These are phyloP conservation scores for Ophiostoma sp. DNA, from an alignment of 2,329 filamentous ascomycete genomes.

Conservation along the genomic window DNA sequence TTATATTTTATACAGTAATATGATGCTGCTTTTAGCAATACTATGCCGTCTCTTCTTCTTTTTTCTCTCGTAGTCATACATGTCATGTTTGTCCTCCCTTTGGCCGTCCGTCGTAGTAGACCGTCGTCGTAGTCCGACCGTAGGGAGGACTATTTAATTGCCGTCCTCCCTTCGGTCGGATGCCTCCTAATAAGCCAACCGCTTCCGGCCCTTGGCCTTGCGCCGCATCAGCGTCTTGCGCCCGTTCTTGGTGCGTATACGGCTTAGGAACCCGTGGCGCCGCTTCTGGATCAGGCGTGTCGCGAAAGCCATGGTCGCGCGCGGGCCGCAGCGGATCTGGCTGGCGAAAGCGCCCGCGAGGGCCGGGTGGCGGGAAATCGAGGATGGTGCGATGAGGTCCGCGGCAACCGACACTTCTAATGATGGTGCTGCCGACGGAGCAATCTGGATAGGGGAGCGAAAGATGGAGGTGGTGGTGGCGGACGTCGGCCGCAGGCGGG, in stretches of 20 bases:
- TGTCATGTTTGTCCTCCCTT: background rate
- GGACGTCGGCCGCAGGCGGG: slow-evolving; percentile 26
- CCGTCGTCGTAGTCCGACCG: background rate
- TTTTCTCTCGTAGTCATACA: slow-evolving; percentile 5
- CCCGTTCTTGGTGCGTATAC: slow-evolving; percentile 52
- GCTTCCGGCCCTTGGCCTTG: slow-evolving; percentile 51
- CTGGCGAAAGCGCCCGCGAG: slow-evolving; percentile 43
- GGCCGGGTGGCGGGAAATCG: slow-evolving; percentile 55
- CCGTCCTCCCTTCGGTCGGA: background rate
- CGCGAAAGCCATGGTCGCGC: slow-evolving; percentile 57
- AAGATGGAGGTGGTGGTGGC: slow-evolving; percentile 26
- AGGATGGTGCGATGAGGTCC: slow-evolving; percentile 49
- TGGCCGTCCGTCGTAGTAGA: background rate
- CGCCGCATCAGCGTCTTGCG: slow-evolving; percentile 55
- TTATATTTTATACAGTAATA: slow-evolving; percentile 16
- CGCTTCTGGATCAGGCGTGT: slow-evolving; percentile 61
- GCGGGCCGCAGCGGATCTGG: slow-evolving; percentile 60
- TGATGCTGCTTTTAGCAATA: background rate
- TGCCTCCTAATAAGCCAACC: slow-evolving; percentile 40
- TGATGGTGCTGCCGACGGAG: slow-evolving; percentile 26
- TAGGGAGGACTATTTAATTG: too few relatives aligned
- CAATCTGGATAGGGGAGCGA: slow-evolving; percentile 20
- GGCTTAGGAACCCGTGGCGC: slow-evolving; percentile 57
- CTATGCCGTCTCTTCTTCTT: background rate
- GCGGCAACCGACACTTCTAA: slow-evolving; percentile 26